phyloP scores from a whole-genome alignment of 306 rosid genomes.

The Trifolium dubium region DNA sequence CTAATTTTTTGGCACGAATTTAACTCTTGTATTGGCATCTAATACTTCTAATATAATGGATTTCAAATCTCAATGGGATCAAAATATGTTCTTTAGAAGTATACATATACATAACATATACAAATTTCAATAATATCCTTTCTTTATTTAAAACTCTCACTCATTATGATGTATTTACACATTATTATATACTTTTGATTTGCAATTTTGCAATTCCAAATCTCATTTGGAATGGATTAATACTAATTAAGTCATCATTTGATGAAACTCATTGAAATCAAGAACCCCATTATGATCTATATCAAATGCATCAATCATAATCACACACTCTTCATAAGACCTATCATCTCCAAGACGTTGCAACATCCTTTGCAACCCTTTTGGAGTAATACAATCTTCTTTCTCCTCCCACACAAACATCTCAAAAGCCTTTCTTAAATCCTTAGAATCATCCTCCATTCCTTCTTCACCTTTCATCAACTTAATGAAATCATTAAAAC shows the following conservation, averaged over 20 bases:
- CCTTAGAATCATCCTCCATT: slow-evolving; percentile 32
- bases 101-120: not conserved
- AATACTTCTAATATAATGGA: not conserved
- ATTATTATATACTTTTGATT: not conserved
- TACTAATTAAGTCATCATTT: slow-evolving; percentile 65
- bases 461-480: slow-evolving; percentile 53
- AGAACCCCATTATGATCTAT: slow-evolving; percentile 71
- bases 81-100: not conserved
- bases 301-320: slow-evolving; percentile 70
- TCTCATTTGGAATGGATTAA: not conserved
- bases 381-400: slow-evolving; percentile 70
- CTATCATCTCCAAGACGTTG: slow-evolving; percentile 68
- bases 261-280: slow-evolving; percentile 74
- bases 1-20: not conserved
- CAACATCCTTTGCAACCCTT: slow-evolving; percentile 72
- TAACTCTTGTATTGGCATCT: not conserved
- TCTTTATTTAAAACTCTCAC: not conserved
- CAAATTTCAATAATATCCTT: not conserved
- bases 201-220: not conserved
- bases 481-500: slow-evolving; percentile 57
- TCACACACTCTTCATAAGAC: slow-evolving; percentile 64
- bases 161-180: not conserved
- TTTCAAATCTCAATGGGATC: not conserved
- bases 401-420: slow-evolving; percentile 67
- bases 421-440: slow-evolving; percentile 72